phyloP scores from a whole-genome alignment of 352 stramenopile genomes.

The Pythium rishiriense region DNA sequence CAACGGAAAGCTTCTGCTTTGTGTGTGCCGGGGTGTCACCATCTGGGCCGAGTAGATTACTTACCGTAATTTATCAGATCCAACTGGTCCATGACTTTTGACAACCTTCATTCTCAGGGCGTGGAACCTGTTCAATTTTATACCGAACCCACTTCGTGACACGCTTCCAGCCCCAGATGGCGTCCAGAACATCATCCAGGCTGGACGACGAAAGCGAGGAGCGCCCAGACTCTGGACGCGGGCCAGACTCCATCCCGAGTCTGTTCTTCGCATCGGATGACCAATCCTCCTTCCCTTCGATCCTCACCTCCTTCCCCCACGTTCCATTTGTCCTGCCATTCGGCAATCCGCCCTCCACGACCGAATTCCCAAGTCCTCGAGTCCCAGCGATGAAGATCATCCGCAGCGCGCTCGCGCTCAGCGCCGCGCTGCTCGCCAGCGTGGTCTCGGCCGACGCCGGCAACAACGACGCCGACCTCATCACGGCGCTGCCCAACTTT shows the following conservation, averaged over 20 bases:
- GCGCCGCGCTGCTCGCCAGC: conserved; percentile 24
- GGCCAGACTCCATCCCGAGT: background rate
- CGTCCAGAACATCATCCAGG: background rate
- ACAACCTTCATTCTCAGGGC: background rate
- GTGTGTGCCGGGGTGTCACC: background rate
- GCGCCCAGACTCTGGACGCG: background rate
- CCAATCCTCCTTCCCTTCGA: background rate
- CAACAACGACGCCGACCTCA: conserved; percentile 49
- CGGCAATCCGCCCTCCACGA: conserved; percentile 5
- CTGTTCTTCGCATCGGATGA: conserved; percentile 1
- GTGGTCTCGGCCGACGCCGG: conserved; percentile 13
- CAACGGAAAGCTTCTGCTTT: background rate
- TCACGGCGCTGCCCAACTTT: conserved; percentile 54
- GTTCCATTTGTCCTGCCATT: conserved; percentile 8
- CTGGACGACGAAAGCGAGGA: background rate
- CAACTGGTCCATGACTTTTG: background rate
- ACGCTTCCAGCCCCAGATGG: background rate
- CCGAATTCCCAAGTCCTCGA: background rate
- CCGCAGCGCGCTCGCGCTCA: conserved; percentile 30
- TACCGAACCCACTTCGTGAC: conserved; percentile 3
- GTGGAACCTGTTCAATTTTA: background rate
- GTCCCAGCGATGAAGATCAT: conserved; percentile 38
- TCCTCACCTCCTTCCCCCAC: background rate
- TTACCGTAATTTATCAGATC: background rate
- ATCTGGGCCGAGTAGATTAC: background rate